phyloP scores from a whole-genome alignment of 208 protist species.

The Leptomonas seymouri region DNA sequence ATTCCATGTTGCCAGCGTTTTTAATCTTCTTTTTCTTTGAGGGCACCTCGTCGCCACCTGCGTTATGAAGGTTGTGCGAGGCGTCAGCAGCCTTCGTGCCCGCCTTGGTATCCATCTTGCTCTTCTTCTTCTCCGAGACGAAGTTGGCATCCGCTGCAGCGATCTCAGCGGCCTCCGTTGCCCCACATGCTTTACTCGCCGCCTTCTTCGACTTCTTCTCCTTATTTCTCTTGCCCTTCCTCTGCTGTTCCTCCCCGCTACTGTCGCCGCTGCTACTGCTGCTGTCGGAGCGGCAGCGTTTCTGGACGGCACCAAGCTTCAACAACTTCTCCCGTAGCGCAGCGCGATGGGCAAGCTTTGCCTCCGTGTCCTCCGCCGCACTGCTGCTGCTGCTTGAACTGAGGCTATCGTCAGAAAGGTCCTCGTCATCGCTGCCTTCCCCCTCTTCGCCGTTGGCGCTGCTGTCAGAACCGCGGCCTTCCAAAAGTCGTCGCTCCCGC shows the following conservation, averaged over 20 bases:
- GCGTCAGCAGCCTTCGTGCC: background rate
- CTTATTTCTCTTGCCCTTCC: background rate
- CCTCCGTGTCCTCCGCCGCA: constrained; percentile 15
- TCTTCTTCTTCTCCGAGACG: background rate
- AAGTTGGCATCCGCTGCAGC: too few relatives aligned
- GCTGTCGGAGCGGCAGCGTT: constrained; percentile 4
- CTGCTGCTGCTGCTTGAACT: background rate
- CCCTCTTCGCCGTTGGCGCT: background rate
- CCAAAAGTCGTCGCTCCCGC: constrained; percentile 23
- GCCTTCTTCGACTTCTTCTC: background rate
- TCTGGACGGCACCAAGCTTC: constrained; percentile 14
- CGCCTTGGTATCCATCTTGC: background rate
- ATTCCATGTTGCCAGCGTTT: background rate
- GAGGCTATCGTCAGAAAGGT: background rate
- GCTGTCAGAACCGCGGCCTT: constrained; percentile 6
- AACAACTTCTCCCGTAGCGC: constrained; percentile 14
- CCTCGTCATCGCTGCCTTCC: background rate
- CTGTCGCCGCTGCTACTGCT: constrained; percentile 22
- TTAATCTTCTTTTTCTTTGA: background rate
- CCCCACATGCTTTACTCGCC: background rate
- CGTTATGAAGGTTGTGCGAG: too few relatives aligned
- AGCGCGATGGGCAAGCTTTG: constrained; percentile 2
- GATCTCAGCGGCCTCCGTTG: too few relatives aligned
- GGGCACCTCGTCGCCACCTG: too few relatives aligned
- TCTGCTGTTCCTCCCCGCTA: too few relatives aligned